These are phyloP conservation scores for Xanthoconium stramineum DNA, from an alignment of 768 basidiomycete genomes.

Conservation along the genomic window DNA sequence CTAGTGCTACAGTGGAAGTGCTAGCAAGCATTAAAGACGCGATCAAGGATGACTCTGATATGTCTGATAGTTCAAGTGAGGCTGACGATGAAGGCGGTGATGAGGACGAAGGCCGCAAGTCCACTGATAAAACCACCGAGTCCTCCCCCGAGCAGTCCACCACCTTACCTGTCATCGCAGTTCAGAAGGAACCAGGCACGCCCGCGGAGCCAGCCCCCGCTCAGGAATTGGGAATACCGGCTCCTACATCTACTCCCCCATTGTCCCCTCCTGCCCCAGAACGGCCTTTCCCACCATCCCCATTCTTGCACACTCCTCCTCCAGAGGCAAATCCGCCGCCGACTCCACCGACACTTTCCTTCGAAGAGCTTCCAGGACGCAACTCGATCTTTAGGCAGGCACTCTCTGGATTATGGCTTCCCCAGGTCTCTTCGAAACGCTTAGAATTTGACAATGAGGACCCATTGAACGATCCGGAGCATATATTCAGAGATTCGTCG, in stretches of 20 bases:
- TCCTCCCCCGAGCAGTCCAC: conserved; percentile 33
- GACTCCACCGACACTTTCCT: conserved; percentile 50
- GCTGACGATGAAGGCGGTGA: conserved; percentile 69
- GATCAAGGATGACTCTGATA: conserved; percentile 80
- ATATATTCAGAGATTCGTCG: conserved; percentile 90
- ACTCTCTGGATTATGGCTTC: conserved; percentile 65
- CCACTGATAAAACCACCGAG: conserved; percentile 24
- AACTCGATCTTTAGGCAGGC: conserved; percentile 74
- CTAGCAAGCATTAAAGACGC: conserved; percentile 89
- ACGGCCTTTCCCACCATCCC: conserved; percentile 51
- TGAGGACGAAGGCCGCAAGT: conserved; percentile 43
- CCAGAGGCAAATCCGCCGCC: conserved; percentile 35
- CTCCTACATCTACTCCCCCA: conserved; percentile 22
- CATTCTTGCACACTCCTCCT: conserved; percentile 42
- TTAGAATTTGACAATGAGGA: conserved; percentile 62
- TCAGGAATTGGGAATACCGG: conserved; percentile 27
- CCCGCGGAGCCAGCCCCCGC: conserved; percentile 12
- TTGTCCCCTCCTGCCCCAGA: conserved; percentile 26
- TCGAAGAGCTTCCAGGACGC: conserved; percentile 49
- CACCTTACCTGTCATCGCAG: conserved; percentile 23
- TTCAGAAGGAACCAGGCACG: conserved; percentile 5
- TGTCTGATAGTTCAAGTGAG: conserved; percentile 62
- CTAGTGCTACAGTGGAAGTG: conserved; percentile 84
- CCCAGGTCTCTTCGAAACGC: conserved; percentile 50
- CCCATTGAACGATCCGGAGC: conserved; percentile 76